Evolutionary conservation across 2,329 filamentous ascomycete genomes (phyloP), one percentile per base, ranked within the genome.

Genomic region (Grosmannia penicillata): DNA sequence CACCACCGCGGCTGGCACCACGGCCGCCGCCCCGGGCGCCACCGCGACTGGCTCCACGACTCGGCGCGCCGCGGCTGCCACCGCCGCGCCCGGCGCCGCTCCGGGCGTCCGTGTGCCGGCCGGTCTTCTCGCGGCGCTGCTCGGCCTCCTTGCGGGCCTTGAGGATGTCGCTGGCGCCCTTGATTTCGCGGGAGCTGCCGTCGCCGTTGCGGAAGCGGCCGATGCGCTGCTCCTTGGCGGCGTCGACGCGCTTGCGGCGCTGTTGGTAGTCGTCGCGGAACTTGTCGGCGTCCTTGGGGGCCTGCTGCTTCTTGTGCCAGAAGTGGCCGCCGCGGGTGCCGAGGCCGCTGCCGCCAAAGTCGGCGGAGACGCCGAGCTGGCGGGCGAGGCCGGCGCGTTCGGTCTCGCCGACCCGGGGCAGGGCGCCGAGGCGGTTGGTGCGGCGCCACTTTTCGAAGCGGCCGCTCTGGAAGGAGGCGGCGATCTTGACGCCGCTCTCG

Each of bases 401-500:
- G 32, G 70, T 58, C 58, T 96, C 89, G 46, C 93, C 91, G 25
- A 87, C 81, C 31, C 79, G 72, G 9, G 87, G 87, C 53, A 93
- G 59, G 15, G 77, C 72, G 40, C 77, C 75, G 33, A 96, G 66
- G 47, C 84, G 82, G 62, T 96, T 83, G 17, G 80, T 75, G 55
- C 82, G 85, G 57, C 79, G 82, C 93, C 91, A 98, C 47, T 72
- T 75, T 55, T 96, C 87, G 63, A 93, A 98, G 33, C 89, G 78
- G 26, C 93, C 91, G 57, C 80, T 87, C 54, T 89, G 79, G 73
- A 98, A 96, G 43, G 72, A 81, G 33, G 91, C 86, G 2, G 91
- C 85, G 50, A 98, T 95, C 66, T 95, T 96, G 64, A 89, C 84
- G 39, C 91, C 91, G 52, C 76, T 84, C 62, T 98, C 91, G 51